Evolutionary conservation across 768 basidiomycete species (phyloP), one percentile per base, ranked within the genome.

Genomic region (Tylopilus balloui): DNA sequence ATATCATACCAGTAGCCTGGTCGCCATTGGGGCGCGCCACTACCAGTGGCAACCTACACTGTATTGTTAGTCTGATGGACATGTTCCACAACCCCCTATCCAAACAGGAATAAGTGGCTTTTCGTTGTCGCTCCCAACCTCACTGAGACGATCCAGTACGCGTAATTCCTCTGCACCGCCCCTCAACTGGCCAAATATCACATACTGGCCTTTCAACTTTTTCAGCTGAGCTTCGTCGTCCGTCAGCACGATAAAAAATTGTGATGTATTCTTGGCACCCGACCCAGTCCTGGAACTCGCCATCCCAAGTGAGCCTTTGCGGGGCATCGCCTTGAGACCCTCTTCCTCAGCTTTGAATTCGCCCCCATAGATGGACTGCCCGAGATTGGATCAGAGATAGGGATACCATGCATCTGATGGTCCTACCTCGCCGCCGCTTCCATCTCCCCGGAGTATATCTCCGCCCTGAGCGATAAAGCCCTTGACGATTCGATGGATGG

Each of bases 381-480:
- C 15, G 14, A 42, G 46, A 50, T 59, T 24, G 24, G 50, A 48
- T 51, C 37, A 52, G 38, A 48, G 44, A 42, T 48, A 19, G 41
- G 42, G 37, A 24, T 29, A 32, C 15, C 24, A 17, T 32, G 25
- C 25, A 25, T 46, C 34, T 21, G 45, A 24, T 36, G 36, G 34
- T 63, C 66, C 53, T 60, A 79, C 73, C 73, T 80, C 78, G 13
- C 79, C 79, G 1, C 78, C 76, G 43, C 69, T 73, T 28, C 78
- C 79, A 55, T 80, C 79, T 6, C 72, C 71, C 37, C 78, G 59
- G 19, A 77, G 78, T 32, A 79, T 65, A 55, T 81, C 78, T 6
- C 78, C 78, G n/a, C 75, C 74, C 55, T 81, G 78, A 1, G 74
- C 73, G 4, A 79, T 68, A 43, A 78, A 80, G 13, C 68, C 77